Evolutionary conservation across 768 basidiomycete species (phyloP).

Genomic region (Lepiota venenata): DNA sequence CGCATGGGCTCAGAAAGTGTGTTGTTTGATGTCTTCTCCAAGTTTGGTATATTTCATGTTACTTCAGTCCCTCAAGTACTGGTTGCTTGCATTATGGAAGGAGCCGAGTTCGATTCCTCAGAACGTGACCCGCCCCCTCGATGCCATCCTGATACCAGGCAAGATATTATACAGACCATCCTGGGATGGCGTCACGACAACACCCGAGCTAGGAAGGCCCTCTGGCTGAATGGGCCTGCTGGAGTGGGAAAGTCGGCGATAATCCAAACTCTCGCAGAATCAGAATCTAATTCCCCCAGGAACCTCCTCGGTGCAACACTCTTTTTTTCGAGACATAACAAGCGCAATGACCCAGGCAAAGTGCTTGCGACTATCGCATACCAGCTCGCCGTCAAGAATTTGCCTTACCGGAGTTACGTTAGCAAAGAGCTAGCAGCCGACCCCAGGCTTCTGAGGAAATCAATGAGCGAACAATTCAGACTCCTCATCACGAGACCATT

Average conservation of each 20-base stretch:
- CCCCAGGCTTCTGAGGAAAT: slow-evolving; percentile 10
- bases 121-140: slow-evolving; percentile 16
- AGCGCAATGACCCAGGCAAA: background rate
- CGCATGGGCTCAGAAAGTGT: background rate
- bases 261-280: slow-evolving; percentile 27
- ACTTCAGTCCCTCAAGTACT: background rate
- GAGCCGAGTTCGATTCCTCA: slow-evolving; percentile 16
- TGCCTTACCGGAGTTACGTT: slow-evolving; percentile 5
- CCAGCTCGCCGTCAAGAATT: slow-evolving; percentile 16
- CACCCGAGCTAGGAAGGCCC: background rate
- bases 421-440: slow-evolving; percentile 4
- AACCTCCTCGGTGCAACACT: slow-evolving; percentile 15
- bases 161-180: slow-evolving; percentile 9
- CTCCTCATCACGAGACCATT: slow-evolving; percentile 14
- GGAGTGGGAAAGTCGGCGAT: slow-evolving; percentile 26
- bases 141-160: slow-evolving; percentile 18
- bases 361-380: slow-evolving; percentile 20
- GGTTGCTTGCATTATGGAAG: background rate
- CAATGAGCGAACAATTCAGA: slow-evolving; percentile 10
- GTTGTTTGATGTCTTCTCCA: background rate
- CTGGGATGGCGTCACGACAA: slow-evolving; percentile 11
- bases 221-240: slow-evolving; percentile 22
- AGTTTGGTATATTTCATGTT: too few relatives aligned
- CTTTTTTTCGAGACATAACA: slow-evolving; percentile 16
- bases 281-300: background rate